These are phyloP conservation scores for Agrocybe praecox DNA, from an alignment of 768 basidiomycete genomes.

Conservation along the genomic window DNA sequence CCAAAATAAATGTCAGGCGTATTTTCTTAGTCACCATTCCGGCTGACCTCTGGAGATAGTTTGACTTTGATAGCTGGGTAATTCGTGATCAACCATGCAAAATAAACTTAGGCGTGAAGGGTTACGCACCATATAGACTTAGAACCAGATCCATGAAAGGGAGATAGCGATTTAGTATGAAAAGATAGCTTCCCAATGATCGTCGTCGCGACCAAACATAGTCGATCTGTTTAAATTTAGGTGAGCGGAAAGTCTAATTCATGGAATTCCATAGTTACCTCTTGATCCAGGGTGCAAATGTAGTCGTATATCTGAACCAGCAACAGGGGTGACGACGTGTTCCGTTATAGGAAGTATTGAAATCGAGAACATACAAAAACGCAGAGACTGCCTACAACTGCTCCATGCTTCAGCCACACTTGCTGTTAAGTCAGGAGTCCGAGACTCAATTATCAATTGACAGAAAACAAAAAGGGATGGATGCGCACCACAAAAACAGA, in stretches of 20 bases:
- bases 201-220: conserved; percentile 18
- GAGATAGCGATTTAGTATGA: conserved; percentile 19
- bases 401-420: neutral
- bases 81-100: neutral
- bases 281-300: conserved; percentile 21
- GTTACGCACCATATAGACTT: conserved; percentile 10
- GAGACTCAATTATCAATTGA: too few relatives aligned
- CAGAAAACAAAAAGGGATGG: too few relatives aligned
- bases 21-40: neutral
- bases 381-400: neutral
- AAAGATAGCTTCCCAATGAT: conserved; percentile 16
- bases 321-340: too few relatives aligned
- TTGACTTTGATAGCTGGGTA: conserved; percentile 7
- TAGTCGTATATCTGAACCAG: conserved; percentile 19
- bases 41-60: conserved; percentile 7
- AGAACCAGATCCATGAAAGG: conserved; percentile 16
- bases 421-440: neutral
- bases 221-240: conserved; percentile 11
- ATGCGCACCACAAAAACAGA: neutral
- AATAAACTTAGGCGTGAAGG: neutral
- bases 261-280: conserved; percentile 4
- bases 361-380: neutral
- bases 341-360: too few relatives aligned
- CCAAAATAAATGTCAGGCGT: neutral
- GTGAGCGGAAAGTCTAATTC: neutral